Percentiles rank a stretch among this genome's conserved stretches.
These are phyloP conservation scores for Cryptosporidium sp. DNA, from an alignment of 169 alveolate genomes.

Conservation along the genomic window DNA sequence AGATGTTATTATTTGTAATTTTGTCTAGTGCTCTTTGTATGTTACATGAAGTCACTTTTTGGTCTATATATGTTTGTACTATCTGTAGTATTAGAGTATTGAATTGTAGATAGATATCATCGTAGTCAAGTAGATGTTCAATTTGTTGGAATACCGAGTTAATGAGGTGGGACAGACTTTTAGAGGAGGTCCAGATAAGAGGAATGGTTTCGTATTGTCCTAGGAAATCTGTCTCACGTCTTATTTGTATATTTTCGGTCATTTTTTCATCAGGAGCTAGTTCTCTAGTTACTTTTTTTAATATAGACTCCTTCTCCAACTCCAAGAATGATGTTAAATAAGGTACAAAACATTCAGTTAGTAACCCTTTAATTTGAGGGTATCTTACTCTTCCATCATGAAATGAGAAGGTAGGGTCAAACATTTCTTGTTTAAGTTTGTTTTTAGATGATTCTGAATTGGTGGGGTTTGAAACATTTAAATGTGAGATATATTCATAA, in stretches of 20 bases:
- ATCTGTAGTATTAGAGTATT: constrained; percentile 6
- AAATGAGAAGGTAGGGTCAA: not conserved
- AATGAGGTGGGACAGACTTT: constrained; percentile 4
- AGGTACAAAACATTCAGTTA: constrained; percentile 57
- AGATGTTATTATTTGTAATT: constrained; percentile 1
- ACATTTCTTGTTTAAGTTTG: not conserved
- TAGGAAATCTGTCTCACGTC: constrained; percentile 16
- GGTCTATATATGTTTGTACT: constrained; percentile 5
- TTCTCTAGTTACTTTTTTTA: constrained; percentile 15
- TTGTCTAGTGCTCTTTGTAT: constrained; percentile 25
- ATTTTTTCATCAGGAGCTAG: constrained; percentile 6
- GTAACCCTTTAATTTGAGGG: constrained; percentile 19
- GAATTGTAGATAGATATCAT: constrained; percentile 48
- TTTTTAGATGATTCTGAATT: not conserved
- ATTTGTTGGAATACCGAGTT: constrained; percentile 16
- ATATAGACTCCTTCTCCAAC: not conserved
- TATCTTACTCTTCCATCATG: not conserved
- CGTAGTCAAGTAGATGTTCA: constrained; percentile 44
- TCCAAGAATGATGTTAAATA: constrained; percentile 40
- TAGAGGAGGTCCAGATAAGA: constrained; percentile 54
- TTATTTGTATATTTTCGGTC: constrained; percentile 43
- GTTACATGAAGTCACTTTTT: constrained; percentile 4
- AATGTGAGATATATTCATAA: not conserved
- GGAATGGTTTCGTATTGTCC: constrained; percentile 33
- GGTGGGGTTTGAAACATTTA: not conserved